phyloP scores from a whole-genome alignment of 352 stramenopile species.

The Globisporangium cystogenes region DNA sequence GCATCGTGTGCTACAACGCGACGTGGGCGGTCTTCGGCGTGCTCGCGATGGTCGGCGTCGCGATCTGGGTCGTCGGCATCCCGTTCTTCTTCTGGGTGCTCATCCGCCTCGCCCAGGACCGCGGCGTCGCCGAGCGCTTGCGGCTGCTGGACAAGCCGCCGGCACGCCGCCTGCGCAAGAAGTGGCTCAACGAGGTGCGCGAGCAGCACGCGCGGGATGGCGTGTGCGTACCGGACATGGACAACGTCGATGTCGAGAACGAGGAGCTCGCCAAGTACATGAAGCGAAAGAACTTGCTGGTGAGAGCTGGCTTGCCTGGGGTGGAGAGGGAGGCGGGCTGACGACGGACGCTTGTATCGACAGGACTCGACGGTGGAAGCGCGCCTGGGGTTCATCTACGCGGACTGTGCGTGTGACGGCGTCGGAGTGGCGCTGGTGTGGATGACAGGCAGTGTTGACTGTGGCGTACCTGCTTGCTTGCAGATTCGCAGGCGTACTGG shows the following conservation, averaged over 20 bases:
- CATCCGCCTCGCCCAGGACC: constrained; percentile 61
- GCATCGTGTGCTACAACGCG: constrained; percentile 65
- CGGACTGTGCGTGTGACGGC: constrained; percentile 38
- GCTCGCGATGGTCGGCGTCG: constrained; percentile 43
- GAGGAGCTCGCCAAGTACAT: constrained; percentile 71
- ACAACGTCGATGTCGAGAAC: constrained; percentile 49
- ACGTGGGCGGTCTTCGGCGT: constrained; percentile 61
- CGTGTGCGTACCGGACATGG: constrained; percentile 47
- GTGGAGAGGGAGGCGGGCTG: neutral
- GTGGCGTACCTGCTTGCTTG: neutral
- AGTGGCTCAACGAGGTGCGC: constrained; percentile 61
- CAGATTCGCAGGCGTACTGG: constrained; percentile 63
- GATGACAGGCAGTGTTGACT: neutral
- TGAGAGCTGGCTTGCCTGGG: constrained; percentile 8
- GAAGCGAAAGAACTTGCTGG: constrained; percentile 65
- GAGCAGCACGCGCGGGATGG: constrained; percentile 38
- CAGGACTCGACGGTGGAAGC: constrained; percentile 66
- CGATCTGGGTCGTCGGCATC: constrained; percentile 69
- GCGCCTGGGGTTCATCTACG: constrained; percentile 73
- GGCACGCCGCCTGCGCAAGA: constrained; percentile 31
- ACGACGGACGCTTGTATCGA: neutral
- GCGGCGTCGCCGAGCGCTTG: constrained; percentile 41
- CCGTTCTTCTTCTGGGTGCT: constrained; percentile 75
- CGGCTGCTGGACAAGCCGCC: constrained; percentile 38
- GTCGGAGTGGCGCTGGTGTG: too few species aligned